Percentiles rank a stretch among this genome's conserved stretches.
Evolutionary conservation across 139 green algal genomes (phyloP).

Genomic region (Chloropicon primus): DNA sequence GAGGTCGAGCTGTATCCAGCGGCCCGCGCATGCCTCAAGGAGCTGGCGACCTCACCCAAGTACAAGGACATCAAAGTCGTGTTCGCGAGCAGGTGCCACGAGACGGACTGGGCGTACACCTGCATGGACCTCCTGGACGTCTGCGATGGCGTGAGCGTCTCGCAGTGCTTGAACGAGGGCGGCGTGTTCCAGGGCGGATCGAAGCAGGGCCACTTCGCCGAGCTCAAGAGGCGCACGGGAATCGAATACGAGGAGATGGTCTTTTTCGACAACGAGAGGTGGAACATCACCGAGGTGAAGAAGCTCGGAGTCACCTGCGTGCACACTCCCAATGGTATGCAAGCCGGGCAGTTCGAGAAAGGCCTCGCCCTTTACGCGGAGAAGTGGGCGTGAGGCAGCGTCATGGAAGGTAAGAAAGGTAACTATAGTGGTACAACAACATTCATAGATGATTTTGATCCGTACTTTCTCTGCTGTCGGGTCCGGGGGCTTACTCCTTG

Average conservation of each 20-base stretch:
- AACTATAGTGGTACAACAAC: no score
- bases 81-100: not conserved
- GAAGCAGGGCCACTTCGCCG: constrained; percentile 1
- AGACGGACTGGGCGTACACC: not conserved
- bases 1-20: not conserved
- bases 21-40: not conserved
- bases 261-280: constrained; percentile 10
- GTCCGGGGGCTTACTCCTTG: no score
- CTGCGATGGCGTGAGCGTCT: not conserved
- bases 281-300: constrained; percentile 9
- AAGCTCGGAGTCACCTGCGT: not conserved
- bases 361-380: no score
- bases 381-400: no score
- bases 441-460: no score
- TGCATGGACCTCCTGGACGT: not conserved
- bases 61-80: not conserved
- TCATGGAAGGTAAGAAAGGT: no score
- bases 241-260: not conserved
- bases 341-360: not conserved
- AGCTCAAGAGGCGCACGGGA: not conserved
- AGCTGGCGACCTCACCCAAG: not conserved
- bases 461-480: no score
- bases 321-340: not conserved
- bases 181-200: not conserved
- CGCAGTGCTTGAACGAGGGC: not conserved